phyloP scores from a whole-genome alignment of 2,329 filamentous ascomycete genomes.

The Fusarium graminum region DNA sequence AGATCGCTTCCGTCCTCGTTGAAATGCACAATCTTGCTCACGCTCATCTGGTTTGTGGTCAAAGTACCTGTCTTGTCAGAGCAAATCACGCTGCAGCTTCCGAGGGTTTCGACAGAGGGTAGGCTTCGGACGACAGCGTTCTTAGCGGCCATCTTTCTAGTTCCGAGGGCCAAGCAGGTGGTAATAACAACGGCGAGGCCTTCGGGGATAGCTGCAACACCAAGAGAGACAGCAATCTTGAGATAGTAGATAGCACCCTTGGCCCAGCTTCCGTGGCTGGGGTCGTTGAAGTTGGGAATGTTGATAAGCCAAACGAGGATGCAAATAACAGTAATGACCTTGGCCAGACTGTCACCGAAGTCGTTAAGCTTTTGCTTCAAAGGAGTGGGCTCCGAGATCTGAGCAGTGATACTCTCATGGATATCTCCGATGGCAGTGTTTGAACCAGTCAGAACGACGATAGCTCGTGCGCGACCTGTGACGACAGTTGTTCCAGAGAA shows the following conservation, averaged over 20 bases:
- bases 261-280: slow-evolving; percentile 90
- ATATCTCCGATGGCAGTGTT: slow-evolving; percentile 98
- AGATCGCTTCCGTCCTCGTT: slow-evolving; percentile 78
- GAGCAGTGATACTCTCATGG: slow-evolving; percentile 96
- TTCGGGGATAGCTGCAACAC: slow-evolving; percentile 97
- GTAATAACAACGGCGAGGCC: slow-evolving; percentile 98
- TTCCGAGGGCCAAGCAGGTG: slow-evolving; percentile 96
- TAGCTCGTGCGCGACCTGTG: slow-evolving; percentile 88
- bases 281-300: slow-evolving; percentile 95
- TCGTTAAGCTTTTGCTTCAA: slow-evolving; percentile 99
- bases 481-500: slow-evolving; percentile 99
- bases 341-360: slow-evolving; percentile 94
- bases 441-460: slow-evolving; percentile 90
- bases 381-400: slow-evolving; percentile 97
- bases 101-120: slow-evolving; percentile 96
- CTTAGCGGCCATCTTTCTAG: slow-evolving; percentile 98
- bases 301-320: slow-evolving; percentile 98
- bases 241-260: slow-evolving; percentile 99
- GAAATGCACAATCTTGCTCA: slow-evolving; percentile 90
- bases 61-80: slow-evolving; percentile 99
- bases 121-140: slow-evolving; percentile 97
- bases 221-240: slow-evolving; percentile 98
- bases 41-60: slow-evolving; percentile 99
- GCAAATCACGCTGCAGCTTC: slow-evolving; percentile 99
- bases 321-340: slow-evolving; percentile 98